phyloP scores from a whole-genome alignment of 306 rosid species.

The Parietaria judaica region DNA sequence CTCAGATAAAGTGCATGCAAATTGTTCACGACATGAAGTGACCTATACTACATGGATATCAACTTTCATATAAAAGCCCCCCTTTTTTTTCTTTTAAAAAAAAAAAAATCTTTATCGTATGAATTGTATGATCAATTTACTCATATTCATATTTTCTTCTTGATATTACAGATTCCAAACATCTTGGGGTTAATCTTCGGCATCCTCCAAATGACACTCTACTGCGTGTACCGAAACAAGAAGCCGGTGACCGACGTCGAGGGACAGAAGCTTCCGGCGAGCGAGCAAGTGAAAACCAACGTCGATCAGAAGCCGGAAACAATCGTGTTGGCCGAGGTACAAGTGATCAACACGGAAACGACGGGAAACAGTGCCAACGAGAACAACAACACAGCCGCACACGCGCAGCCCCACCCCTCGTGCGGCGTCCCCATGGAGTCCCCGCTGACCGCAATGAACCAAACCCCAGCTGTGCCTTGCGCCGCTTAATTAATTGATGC shows the following conservation, averaged over 20 bases:
- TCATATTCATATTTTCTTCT: neutral
- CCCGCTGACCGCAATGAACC: neutral
- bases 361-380: neutral
- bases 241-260: conserved; percentile 14
- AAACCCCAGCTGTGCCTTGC: conserved; percentile 2
- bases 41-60: conserved; percentile 7
- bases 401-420: neutral
- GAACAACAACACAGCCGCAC: neutral
- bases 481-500: conserved; percentile 8
- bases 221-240: conserved; percentile 42
- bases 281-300: conserved; percentile 40
- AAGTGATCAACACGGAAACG: conserved; percentile 12
- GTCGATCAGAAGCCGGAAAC: conserved; percentile 18
- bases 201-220: conserved; percentile 63
- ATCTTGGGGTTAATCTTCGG: conserved; percentile 68
- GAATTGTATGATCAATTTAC: neutral
- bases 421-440: conserved; percentile 1
- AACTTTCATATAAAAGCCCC: conserved; percentile 1
- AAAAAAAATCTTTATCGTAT: neutral
- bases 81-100: neutral
- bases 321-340: conserved; percentile 14
- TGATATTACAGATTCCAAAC: conserved; percentile 65
- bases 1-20: neutral
- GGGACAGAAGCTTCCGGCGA: conserved; percentile 38
- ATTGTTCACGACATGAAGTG: conserved; percentile 11